These are phyloP conservation scores for Acer yangbiense DNA, from an alignment of 345 rosid species.

Conservation along the genomic window DNA sequence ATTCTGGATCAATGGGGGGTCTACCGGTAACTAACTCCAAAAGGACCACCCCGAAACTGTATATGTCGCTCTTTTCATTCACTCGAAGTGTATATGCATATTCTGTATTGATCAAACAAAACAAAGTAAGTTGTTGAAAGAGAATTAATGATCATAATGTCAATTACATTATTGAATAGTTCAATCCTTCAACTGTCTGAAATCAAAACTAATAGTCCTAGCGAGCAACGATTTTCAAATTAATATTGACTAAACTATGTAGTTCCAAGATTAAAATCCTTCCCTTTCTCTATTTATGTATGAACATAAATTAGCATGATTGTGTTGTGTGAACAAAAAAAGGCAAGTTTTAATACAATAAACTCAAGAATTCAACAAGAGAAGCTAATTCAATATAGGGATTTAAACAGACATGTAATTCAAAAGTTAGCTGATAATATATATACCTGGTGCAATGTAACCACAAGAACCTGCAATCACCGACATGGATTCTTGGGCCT, in stretches of 20 bases:
- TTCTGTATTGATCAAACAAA: slow-evolving; percentile 42
- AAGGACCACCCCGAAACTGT: slow-evolving; percentile 87
- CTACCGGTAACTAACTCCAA: slow-evolving; percentile 82
- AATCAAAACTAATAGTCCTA: background rate
- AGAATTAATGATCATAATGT: background rate
- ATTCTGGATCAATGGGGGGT: slow-evolving; percentile 63
- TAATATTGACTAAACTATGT: background rate
- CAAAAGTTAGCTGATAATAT: slow-evolving; percentile 6
- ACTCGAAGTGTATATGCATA: slow-evolving; percentile 86
- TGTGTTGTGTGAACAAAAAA: background rate
- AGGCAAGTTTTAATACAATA: background rate
- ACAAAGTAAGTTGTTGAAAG: background rate
- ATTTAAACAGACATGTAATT: background rate
- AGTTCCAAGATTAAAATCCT: background rate
- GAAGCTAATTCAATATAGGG: background rate
- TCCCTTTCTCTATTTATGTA: background rate
- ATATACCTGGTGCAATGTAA: slow-evolving; percentile 91
- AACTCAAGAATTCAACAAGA: slow-evolving; percentile 4
- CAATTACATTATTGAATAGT: background rate
- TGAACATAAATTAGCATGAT: background rate
- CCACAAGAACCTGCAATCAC: slow-evolving; percentile 88
- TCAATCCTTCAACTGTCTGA: slow-evolving; percentile 1
- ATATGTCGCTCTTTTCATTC: slow-evolving; percentile 93
- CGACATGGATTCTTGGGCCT: slow-evolving; percentile 74
- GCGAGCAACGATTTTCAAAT: background rate